A percentile compares a stretch with the other conserved stretches of the same genome.
Conservation (phyloP, 345 rosid species). For the Syzygium jambos region DNA sequence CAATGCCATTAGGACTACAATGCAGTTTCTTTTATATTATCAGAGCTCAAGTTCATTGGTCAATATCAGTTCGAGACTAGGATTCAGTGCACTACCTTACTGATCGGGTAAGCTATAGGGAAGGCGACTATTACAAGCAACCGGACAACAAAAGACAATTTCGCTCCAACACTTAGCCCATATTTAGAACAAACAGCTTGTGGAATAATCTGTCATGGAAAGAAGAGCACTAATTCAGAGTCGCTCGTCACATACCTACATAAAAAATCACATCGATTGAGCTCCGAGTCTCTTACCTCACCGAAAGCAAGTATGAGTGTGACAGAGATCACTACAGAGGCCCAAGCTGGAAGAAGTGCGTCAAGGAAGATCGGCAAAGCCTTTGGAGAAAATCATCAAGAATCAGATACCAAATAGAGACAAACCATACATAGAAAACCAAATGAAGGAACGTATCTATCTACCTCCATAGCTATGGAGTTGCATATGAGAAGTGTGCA, state of each 20-base stretch:
- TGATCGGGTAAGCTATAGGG: slow-evolving; percentile 88
- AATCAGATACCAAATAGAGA: background rate
- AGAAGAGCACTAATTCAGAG: background rate
- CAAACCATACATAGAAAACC: background rate
- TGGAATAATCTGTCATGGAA: slow-evolving; percentile 65
- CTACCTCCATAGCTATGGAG: slow-evolving; percentile 86
- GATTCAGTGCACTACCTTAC: slow-evolving; percentile 54
- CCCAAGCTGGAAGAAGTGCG: slow-evolving; percentile 79
- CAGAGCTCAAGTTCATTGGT: background rate
- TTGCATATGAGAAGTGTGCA: slow-evolving; percentile 88
- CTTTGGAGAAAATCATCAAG: slow-evolving; percentile 5
- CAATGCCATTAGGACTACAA: background rate
- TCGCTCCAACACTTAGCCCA: slow-evolving; percentile 90
- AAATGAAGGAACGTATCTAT: background rate
- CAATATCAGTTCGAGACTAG: background rate
- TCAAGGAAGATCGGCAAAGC: slow-evolving; percentile 86
- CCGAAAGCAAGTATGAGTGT: slow-evolving; percentile 82
- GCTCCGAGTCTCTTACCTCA: slow-evolving; percentile 38
- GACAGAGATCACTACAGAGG: slow-evolving; percentile 70
- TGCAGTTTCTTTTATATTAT: background rate
- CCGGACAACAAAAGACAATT: slow-evolving; percentile 71
- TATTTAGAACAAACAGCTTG: slow-evolving; percentile 84
- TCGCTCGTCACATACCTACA: background rate
- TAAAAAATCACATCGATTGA: background rate
- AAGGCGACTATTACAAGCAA: slow-evolving; percentile 68